Percentiles rank a stretch among this genome's conserved stretches.
Conservation (phyloP, 164 flowering plant species). For the Vitis vinifera region DNA sequence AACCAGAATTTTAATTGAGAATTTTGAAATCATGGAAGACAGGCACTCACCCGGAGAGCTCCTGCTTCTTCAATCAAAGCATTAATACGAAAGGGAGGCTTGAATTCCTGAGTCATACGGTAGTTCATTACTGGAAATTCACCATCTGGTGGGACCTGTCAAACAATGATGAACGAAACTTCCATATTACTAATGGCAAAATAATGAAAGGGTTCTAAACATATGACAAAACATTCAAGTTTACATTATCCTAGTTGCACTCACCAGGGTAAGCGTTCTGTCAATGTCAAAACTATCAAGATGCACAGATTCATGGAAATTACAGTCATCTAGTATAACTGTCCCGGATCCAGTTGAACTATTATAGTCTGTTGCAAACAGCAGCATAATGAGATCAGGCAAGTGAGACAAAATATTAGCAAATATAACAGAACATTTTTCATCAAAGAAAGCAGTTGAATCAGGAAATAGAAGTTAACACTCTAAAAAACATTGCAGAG, state of each 20-base stretch:
- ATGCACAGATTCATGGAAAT: constrained; percentile 96
- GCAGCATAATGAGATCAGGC: neutral
- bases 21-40: neutral
- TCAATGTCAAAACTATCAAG: constrained; percentile 93
- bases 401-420: neutral
- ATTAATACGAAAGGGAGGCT: constrained; percentile 88
- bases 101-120: constrained; percentile 94
- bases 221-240: neutral
- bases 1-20: neutral
- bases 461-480: too few relatives aligned
- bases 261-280: constrained; percentile 78
- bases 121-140: constrained; percentile 99
- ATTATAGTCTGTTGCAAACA: constrained; percentile 55
- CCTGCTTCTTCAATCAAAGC: constrained; percentile 94
- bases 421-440: too few relatives aligned
- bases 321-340: constrained; percentile 92
- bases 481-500: too few relatives aligned
- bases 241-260: constrained; percentile 22
- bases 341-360: constrained; percentile 81
- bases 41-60: constrained; percentile 56
- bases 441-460: too few relatives aligned
- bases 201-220: neutral
- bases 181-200: neutral
- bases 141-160: constrained; percentile 93
- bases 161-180: constrained; percentile 3